Evolutionary conservation across 2,329 filamentous ascomycete species (phyloP).

Genomic region (Madurella fahalii): DNA sequence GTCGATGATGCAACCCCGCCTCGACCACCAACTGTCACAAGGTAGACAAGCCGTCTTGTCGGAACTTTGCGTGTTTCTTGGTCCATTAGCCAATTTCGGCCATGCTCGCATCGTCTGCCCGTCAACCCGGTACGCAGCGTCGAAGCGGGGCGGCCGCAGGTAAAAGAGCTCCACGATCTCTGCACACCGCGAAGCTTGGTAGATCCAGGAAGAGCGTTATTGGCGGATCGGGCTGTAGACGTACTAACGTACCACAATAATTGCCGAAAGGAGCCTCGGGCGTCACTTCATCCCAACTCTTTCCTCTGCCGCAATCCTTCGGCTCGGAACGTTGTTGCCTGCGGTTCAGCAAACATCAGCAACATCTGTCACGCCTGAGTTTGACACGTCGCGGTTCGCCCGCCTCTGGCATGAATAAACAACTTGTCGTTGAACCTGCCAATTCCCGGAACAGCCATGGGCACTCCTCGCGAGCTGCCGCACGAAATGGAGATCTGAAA

Average conservation of each 20-base stretch:
- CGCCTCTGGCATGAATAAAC: conserved; percentile 3
- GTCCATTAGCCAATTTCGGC: not conserved
- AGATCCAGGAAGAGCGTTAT: too few species aligned
- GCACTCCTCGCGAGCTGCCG: not conserved
- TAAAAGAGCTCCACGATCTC: too few species aligned
- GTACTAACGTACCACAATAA: too few species aligned
- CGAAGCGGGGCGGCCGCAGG: not conserved
- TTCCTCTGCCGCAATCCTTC: not conserved
- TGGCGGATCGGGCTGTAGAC: not conserved
- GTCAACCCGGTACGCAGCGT: not conserved
- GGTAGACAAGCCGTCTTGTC: not conserved
- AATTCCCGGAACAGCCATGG: not conserved
- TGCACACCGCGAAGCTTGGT: too few species aligned
- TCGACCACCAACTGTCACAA: not conserved
- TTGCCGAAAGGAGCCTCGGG: not conserved
- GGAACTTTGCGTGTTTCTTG: not conserved
- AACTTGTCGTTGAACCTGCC: not conserved
- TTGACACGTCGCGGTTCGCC: too few species aligned
- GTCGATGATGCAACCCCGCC: conserved; percentile 21
- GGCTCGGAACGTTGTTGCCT: not conserved
- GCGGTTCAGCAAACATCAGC: too few species aligned
- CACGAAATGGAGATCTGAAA: conserved; percentile 16
- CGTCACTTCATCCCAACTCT: not conserved
- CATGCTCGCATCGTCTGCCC: not conserved
- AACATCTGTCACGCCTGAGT: too few species aligned